Evolutionary conservation across 2,329 filamentous ascomycete species (phyloP).

Genomic region (Microsporum ferrugineum): DNA sequence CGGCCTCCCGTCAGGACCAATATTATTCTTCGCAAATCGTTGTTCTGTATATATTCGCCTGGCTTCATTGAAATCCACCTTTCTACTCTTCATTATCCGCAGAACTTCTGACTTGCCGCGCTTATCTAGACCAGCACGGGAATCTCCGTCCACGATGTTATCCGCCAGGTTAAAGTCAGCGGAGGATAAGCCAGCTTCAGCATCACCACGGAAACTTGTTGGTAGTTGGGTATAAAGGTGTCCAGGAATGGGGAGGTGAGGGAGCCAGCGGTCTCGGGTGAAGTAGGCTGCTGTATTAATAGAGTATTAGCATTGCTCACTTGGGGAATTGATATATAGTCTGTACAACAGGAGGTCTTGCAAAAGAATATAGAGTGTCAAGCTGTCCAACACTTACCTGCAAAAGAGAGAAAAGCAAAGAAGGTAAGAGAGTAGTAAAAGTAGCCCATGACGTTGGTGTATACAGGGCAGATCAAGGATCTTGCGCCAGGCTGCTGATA

Average conservation of each 20-base stretch:
- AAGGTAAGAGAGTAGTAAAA: constrained; percentile 68
- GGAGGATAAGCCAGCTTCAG: constrained; percentile 76
- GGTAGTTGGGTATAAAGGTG: constrained; percentile 71
- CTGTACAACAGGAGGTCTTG: constrained; percentile 1
- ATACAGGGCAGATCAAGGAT: not conserved
- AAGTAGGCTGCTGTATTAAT: constrained; percentile 55
- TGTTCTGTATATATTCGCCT: constrained; percentile 75
- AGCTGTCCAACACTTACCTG: constrained; percentile 40
- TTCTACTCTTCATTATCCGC: constrained; percentile 76
- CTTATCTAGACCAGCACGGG: constrained; percentile 68
- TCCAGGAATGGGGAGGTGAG: constrained; percentile 52
- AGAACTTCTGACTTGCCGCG: constrained; percentile 70
- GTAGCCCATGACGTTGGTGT: constrained; percentile 54
- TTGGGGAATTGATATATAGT: not conserved
- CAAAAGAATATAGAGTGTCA: not conserved
- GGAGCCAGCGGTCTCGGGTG: constrained; percentile 67
- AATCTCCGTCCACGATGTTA: constrained; percentile 71
- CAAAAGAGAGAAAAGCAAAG: constrained; percentile 58
- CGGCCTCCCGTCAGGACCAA: constrained; percentile 76
- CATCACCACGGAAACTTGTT: constrained; percentile 65
- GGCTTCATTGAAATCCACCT: constrained; percentile 82
- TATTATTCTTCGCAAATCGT: constrained; percentile 74
- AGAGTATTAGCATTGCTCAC: constrained; percentile 7
- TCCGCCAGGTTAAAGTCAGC: constrained; percentile 68
- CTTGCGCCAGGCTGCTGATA: not conserved